Conservation (phyloP, 2,329 filamentous ascomycete species). For the Aspergillus unguis region DNA sequence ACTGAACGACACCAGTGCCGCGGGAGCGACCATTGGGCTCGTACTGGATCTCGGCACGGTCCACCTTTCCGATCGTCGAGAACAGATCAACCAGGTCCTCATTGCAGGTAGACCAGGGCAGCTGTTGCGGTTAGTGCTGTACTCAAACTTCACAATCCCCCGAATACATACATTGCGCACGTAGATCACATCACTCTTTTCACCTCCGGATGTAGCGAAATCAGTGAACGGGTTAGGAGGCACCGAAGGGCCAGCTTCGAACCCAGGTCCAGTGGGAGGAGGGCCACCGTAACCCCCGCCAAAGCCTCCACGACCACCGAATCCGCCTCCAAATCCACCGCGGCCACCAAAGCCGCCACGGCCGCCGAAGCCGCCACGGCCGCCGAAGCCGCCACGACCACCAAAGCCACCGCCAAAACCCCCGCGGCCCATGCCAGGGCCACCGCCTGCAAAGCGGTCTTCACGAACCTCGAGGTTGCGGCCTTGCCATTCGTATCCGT, state of each 20-base stretch:
- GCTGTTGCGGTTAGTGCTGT: slow-evolving; percentile 50
- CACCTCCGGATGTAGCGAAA: slow-evolving; percentile 80
- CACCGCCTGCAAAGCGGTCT: slow-evolving; percentile 77
- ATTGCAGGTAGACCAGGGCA: slow-evolving; percentile 98
- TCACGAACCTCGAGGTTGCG: slow-evolving; percentile 90
- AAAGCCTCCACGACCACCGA: slow-evolving; percentile 39
- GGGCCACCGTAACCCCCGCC: slow-evolving; percentile 48
- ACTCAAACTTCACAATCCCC: background rate
- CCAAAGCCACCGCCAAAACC: slow-evolving; percentile 34
- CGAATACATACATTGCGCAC: slow-evolving; percentile 81
- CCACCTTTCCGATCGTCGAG: slow-evolving; percentile 95
- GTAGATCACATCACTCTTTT: slow-evolving; percentile 80
- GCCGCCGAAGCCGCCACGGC: slow-evolving; percentile 59
- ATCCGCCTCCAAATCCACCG: slow-evolving; percentile 38
- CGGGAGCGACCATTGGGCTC: slow-evolving; percentile 93
- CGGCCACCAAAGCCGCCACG: slow-evolving; percentile 45
- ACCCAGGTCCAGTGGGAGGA: slow-evolving; percentile 35
- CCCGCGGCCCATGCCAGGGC: slow-evolving; percentile 37
- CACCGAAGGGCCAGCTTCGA: slow-evolving; percentile 49
- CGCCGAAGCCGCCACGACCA: slow-evolving; percentile 40
- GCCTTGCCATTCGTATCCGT: slow-evolving; percentile 98
- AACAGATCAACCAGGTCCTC: slow-evolving; percentile 96
- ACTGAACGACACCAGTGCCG: slow-evolving; percentile 94
- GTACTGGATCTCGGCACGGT: slow-evolving; percentile 98
- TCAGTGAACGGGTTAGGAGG: slow-evolving; percentile 88